Conservation (phyloP, 2,329 filamentous ascomycete genomes). For the Hymenotorrendiella dingleyae region DNA sequence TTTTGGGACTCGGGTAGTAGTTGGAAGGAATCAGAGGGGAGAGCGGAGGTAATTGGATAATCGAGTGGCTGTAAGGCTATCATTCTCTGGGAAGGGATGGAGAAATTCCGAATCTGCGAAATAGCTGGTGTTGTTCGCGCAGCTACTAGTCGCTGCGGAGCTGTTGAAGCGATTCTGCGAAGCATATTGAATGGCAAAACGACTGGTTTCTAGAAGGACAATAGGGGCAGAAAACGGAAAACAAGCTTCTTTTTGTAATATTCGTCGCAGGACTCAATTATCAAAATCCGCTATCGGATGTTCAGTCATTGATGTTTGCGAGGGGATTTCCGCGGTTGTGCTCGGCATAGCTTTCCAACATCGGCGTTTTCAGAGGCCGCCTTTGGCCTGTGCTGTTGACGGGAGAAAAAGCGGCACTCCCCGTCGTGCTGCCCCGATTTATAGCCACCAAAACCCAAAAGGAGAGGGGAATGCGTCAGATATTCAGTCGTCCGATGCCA, state of each 20-base stretch:
- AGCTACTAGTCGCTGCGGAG: slow-evolving; percentile 10
- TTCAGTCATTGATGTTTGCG: background rate
- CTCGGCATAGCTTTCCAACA: slow-evolving; percentile 9
- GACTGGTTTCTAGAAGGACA: background rate
- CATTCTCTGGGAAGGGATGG: slow-evolving; percentile 23
- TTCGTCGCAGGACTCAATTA: background rate
- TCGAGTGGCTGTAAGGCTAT: slow-evolving; percentile 19
- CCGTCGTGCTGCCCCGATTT: no score
- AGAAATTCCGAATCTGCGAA: slow-evolving; percentile 16
- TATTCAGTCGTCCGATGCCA: no score
- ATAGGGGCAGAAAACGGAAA: slow-evolving; percentile 1
- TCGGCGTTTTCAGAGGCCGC: background rate
- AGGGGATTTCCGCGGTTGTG: slow-evolving; percentile 7
- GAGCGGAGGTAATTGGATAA: slow-evolving; percentile 24
- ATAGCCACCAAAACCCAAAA: no score
- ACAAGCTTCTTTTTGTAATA: background rate
- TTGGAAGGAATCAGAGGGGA: slow-evolving; percentile 71
- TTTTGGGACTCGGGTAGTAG: slow-evolving; percentile 74
- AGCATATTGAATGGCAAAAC: slow-evolving; percentile 23
- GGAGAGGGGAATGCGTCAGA: no score
- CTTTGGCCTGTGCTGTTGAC: no score
- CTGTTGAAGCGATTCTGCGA: slow-evolving; percentile 23
- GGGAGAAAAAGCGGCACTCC: no score
- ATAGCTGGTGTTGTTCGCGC: slow-evolving; percentile 7
- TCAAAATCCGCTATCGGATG: slow-evolving; percentile 16